Percentiles rank a stretch among this genome's conserved stretches.
Evolutionary conservation across 495 filamentous ascomycete genomes (phyloP).

Genomic region (Neurospora intermedia): DNA sequence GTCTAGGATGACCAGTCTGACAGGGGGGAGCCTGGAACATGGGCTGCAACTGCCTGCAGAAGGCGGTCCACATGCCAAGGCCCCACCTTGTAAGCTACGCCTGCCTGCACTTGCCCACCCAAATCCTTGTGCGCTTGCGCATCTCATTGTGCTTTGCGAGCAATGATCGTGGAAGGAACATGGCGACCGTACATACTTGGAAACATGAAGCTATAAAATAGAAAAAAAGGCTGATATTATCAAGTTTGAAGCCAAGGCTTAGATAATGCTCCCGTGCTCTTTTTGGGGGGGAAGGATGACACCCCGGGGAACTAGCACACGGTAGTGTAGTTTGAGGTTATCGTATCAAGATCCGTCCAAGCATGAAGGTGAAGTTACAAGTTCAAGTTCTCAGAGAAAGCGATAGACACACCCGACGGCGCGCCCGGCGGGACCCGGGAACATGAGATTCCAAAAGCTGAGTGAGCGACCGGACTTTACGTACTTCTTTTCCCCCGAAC

Average conservation of each 20-base stretch:
- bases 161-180: neutral
- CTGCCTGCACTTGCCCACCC: neutral
- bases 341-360: neutral
- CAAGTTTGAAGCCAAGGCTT: neutral
- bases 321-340: neutral
- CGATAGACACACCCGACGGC: neutral
- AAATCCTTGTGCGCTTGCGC: neutral
- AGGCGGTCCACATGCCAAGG: neutral
- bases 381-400: neutral
- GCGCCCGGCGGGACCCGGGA: neutral
- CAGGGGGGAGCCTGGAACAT: neutral
- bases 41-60: neutral
- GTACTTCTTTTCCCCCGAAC: neutral
- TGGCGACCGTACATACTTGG: neutral
- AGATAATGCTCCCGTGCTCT: neutral
- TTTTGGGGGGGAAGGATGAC: neutral
- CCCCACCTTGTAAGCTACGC: neutral
- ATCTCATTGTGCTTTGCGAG: neutral
- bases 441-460: neutral
- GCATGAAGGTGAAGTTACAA: neutral
- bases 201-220: neutral
- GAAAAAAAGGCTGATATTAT: neutral
- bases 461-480: neutral
- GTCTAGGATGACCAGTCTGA: neutral
- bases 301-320: neutral